These are phyloP conservation scores for Ciborinia camelliae DNA, from an alignment of 2,329 filamentous ascomycete genomes.

Conservation along the genomic window DNA sequence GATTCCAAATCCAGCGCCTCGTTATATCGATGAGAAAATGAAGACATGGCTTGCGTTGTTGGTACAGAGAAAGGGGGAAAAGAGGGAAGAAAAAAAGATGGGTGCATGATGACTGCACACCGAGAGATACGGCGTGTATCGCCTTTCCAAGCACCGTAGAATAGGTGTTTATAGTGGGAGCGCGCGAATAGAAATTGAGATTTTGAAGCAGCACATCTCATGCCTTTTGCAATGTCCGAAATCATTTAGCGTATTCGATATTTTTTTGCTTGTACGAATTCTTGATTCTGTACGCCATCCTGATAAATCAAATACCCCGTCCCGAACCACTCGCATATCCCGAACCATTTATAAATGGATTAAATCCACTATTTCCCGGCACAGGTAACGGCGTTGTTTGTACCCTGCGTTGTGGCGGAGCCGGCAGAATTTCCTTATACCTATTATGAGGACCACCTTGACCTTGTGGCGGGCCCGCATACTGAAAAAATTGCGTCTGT, in stretches of 20 bases:
- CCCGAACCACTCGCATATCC: neutral
- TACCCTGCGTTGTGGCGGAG: neutral
- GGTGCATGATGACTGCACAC: neutral
- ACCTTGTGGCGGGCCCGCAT: neutral
- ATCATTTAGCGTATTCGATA: neutral
- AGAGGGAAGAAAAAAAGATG: neutral
- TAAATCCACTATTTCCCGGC: neutral
- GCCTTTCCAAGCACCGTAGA: too few relatives aligned
- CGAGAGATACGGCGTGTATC: neutral
- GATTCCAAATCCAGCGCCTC: neutral
- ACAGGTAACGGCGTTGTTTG: neutral
- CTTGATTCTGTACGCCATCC: too few relatives aligned
- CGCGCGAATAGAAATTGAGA: too few relatives aligned
- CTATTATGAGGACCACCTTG: constrained; percentile 3
- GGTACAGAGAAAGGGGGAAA: neutral
- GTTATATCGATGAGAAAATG: neutral
- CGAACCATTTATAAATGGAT: constrained; percentile 4
- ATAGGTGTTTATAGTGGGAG: too few relatives aligned
- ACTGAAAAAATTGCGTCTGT: constrained; percentile 12
- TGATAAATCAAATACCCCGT: neutral
- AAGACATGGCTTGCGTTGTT: neutral
- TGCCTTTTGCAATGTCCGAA: neutral
- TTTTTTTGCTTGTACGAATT: neutral
- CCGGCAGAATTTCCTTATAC: constrained; percentile 13
- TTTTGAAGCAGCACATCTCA: too few relatives aligned